These are phyloP conservation scores for Yarrowia keelungensis DNA, from an alignment of 805 yeast species.

Conservation along the genomic window DNA sequence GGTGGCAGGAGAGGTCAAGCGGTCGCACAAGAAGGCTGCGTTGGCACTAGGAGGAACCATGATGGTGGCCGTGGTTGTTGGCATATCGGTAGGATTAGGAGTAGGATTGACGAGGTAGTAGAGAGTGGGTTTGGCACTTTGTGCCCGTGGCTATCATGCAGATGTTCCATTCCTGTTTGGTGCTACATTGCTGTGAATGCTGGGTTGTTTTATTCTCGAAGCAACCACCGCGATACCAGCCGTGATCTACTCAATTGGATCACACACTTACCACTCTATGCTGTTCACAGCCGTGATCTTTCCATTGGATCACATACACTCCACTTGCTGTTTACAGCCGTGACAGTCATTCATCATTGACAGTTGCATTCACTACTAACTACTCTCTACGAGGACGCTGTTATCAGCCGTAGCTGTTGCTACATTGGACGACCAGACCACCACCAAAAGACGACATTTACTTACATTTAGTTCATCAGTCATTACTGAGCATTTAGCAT, in stretches of 20 bases:
- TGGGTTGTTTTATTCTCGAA: no score
- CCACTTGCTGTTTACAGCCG: conserved; percentile 4
- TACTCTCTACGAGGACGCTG: background rate
- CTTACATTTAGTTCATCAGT: conserved; percentile 12
- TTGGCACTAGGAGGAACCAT: conserved; percentile 47
- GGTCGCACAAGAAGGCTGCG: conserved; percentile 47
- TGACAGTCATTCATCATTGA: background rate
- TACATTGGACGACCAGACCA: no score
- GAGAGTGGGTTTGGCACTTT: background rate
- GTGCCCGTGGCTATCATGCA: background rate
- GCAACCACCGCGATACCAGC: no score
- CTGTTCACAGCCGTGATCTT: conserved; percentile 2
- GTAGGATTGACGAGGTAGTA: conserved; percentile 32
- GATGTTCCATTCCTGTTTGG: no score
- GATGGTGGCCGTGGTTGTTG: conserved; percentile 26
- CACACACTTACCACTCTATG: background rate
- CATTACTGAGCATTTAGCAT: conserved; percentile 36
- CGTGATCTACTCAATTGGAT: no score
- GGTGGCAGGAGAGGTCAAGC: conserved; percentile 49
- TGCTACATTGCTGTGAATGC: no score
- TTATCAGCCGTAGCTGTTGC: conserved; percentile 1
- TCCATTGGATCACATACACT: background rate
- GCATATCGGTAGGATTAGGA: conserved; percentile 37
- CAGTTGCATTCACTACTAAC: no score
- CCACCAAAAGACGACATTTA: conserved; percentile 1